Evolutionary conservation across 2,329 filamentous ascomycete genomes (phyloP), one percentile per base, ranked within the genome.

Genomic region (Cercospora zeae-maydis): DNA sequence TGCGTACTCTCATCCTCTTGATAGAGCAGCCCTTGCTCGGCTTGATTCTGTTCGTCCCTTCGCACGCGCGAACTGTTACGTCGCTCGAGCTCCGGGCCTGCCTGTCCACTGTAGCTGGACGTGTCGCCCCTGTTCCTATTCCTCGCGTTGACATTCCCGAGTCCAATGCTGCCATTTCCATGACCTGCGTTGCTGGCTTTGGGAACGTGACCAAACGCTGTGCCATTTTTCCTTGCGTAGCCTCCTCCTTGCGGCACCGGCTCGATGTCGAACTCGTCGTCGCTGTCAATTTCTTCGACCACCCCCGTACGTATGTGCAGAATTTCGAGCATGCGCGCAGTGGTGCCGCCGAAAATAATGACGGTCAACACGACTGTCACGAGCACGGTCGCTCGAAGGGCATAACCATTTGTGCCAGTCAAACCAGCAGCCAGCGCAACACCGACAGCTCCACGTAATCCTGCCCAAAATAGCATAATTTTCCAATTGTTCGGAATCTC

Each of bases 391-490:
- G 95, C 95, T 70, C 92, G 89, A 36, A 99, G 82, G 0, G 92
- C 91, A 62, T 88, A 89, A 0, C 87, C 88, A 58, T 88, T 86
- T 2, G 69, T 70, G 51, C 93, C 95, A 0, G 86, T 88, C 52
- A 99, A 83, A 27, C 96, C 89, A 21, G 93, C 93, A 33, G 95
- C 95, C 52, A 99, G 82, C 1, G 95, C 95, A 36, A 99, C 95
- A 62, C 95, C 95, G 70, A 99, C 95, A 52, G 95, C 95, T 71
- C 95, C 95, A 66, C 95, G 91, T 31, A 99, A 83, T 27, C 95
- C 95, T 14, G 95, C 95, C 95, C 95, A 99, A 79, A 96, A 99
- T n/a, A 99, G 86, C 95, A 99, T 98, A n/a, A 90, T 92, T 77
- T 98, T 95, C 77, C 98, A 96, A 70, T 91, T 92, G 74, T 92